A percentile compares a stretch with the other conserved stretches of the same genome.
phyloP scores from a whole-genome alignment of 257 asterid genomes.

The Rehmannia glutinosa region DNA sequence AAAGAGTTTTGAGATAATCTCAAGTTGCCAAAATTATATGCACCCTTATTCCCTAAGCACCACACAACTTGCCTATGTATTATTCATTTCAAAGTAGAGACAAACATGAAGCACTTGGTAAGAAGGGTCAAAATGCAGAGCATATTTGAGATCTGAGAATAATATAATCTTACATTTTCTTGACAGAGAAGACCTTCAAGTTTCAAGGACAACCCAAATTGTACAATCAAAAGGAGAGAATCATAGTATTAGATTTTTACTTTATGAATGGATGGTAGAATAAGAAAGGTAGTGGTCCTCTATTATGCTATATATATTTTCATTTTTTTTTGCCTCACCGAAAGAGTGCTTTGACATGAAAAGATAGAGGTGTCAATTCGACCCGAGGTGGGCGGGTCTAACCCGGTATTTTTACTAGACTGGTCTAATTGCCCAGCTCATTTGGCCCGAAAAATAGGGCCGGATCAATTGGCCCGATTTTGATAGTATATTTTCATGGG shows the following conservation, averaged over 20 bases:
- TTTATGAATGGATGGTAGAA: neutral
- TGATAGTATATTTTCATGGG: too few relatives aligned
- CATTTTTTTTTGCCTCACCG: neutral
- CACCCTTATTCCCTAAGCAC: neutral
- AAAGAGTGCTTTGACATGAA: neutral
- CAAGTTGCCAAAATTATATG: neutral
- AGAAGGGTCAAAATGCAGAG: constrained; percentile 1
- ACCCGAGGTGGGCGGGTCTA: too few relatives aligned
- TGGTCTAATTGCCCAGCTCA: too few relatives aligned
- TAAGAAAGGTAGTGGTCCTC: neutral
- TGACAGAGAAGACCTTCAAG: neutral
- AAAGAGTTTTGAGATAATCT: neutral
- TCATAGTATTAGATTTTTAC: constrained; percentile 20
- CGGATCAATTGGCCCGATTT: too few relatives aligned
- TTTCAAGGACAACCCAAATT: neutral
- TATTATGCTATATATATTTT: neutral
- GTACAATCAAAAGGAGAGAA: constrained; percentile 13
- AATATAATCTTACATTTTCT: too few relatives aligned
- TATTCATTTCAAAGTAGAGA: neutral
- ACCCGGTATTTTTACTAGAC: too few relatives aligned
- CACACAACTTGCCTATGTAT: constrained; percentile 2
- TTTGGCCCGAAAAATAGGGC: too few relatives aligned
- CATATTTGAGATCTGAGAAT: too few relatives aligned
- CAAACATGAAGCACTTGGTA: neutral
- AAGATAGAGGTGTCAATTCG: too few relatives aligned